Base-by-base conservation (phyloP, 352 stramenopile genomes). In the Pythium sp. region DNA sequence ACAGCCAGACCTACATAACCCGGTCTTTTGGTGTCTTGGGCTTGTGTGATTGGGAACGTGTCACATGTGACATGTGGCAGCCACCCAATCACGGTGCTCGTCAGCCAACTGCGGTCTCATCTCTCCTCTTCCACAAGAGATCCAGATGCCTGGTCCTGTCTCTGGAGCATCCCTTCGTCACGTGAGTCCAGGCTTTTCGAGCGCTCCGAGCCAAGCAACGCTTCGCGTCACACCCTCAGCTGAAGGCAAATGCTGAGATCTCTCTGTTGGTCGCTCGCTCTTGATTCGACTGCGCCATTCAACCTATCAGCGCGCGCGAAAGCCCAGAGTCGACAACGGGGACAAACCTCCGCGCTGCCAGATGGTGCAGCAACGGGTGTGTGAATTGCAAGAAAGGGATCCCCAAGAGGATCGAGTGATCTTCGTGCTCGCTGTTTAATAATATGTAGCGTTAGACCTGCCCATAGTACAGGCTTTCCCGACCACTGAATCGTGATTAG, bases 81-180 rank as follows among this genome's bases (percentile, higher is more conserved):
- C 49, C 49, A 56, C 49, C 49, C 30, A 22, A 26, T 43, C 26
- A 59, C 12, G 14, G 28, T 5, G 24, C 54, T 58, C 30, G 26
- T 41, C 54, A 59, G 53, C 53, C 53, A 58, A 30, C 20, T 32
- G 26, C 30, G n/a, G 26, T 36, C 54, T 14, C 43, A 49, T 22
- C 43, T 49, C 18, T 24, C 18, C 26, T 28, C 11, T 5, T 26
- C 14, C 15, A 12, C 24, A 46, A 61, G 32, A 62, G 30, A 62
- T 62, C 56, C 56, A n/a, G 56, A 59, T 43, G 12, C 9, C 55
- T 62, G 56, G 56, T 49, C 56, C 56, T 62, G 56, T 62, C 56
- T 62, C 56, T 62, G 56, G 56, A 62, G 56, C 30, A 62, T 62
- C 56, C 32, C 32, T 62, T 41, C 14, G 24, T 32, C 56, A 62